Evolutionary conservation across 371 early-diverging fungal species (phyloP).

Genomic region (Mucor piriformis): DNA sequence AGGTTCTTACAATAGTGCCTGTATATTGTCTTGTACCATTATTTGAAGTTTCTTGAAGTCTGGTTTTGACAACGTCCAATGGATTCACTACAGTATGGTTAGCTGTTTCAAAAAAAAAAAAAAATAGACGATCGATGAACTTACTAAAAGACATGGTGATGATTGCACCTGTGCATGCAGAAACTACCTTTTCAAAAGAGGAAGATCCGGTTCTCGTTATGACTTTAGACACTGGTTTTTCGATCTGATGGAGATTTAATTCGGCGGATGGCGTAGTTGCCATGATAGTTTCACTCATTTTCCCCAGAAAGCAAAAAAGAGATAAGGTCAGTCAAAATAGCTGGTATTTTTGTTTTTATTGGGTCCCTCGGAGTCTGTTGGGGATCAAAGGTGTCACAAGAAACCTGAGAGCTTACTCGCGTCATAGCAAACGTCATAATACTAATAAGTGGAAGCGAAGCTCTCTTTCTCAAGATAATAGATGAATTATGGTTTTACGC

Average conservation of each 20-base stretch:
- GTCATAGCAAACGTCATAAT: too few species aligned
- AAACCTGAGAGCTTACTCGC: too few species aligned
- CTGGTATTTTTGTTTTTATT: too few species aligned
- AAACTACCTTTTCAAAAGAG: constrained; percentile 40
- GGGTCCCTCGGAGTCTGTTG: too few species aligned
- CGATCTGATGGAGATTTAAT: not conserved
- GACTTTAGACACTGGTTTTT: not conserved
- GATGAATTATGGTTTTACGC: too few species aligned
- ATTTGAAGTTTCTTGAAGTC: constrained; percentile 79
- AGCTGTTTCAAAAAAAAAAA: constrained; percentile 82
- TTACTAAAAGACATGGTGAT: constrained; percentile 48
- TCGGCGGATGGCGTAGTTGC: not conserved
- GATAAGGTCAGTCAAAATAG: too few species aligned
- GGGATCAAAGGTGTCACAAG: too few species aligned
- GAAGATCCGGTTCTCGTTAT: constrained; percentile 12
- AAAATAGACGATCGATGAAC: constrained; percentile 42
- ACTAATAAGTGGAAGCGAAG: too few species aligned
- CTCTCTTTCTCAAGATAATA: too few species aligned
- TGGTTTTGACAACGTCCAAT: constrained; percentile 91
- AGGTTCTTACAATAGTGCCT: constrained; percentile 37
- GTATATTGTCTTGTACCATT: constrained; percentile 21
- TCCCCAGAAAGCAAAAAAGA: too few species aligned
- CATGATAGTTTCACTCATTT: too few species aligned
- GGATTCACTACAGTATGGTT: constrained; percentile 91
- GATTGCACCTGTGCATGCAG: constrained; percentile 49